Evolutionary conservation across 768 basidiomycete species (phyloP), one percentile per base, ranked within the genome.

Genomic region (Tremella mesenterica): DNA sequence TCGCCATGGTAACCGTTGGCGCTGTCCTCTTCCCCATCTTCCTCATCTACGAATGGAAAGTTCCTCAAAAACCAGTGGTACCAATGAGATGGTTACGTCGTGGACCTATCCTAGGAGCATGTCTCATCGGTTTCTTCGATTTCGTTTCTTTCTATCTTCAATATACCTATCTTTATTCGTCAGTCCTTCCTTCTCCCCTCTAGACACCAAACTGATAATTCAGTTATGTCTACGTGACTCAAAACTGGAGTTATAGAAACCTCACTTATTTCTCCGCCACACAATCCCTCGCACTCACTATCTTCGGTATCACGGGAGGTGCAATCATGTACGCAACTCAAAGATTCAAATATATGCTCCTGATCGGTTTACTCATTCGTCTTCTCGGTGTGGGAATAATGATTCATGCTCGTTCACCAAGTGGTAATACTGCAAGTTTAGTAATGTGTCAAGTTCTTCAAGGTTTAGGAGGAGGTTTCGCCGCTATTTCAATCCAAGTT

Each of bases 381-480:
- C 74, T 85, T 1, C 67, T 80, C 71, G 85, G 84, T 9, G 81
- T 81, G 16, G 79, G 79, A 8, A 71, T 85, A 23, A 86, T 85
- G 85, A 79, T 86, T 56, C 79, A 80, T 61, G 82, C 84, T 4
- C 79, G 82, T 16, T 84, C 84, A 13, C 80, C 83, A 2, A 49
- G 51, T 34, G 69, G 71, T 3, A 65, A 60, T 26, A 54, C 70
- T 36, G 64, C 46, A 49, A 59, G 75, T 50, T 76, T 86, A 26
- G 81, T 86, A 3, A 76, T 79, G 72, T 81, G 79, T 20, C 85
- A 88, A 60, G 70, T 86, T 46, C 75, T 88, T 14, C 85, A 86
- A 72, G 85, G 85, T 44, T 73, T 83, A 8, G 85, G 85, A 16
- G 85, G 85, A 13, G 85, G 85, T 14, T 77, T 86, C 52, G 83